Conservation (phyloP, 2,329 filamentous ascomycete genomes). For the Calonectria multiphialidica region DNA sequence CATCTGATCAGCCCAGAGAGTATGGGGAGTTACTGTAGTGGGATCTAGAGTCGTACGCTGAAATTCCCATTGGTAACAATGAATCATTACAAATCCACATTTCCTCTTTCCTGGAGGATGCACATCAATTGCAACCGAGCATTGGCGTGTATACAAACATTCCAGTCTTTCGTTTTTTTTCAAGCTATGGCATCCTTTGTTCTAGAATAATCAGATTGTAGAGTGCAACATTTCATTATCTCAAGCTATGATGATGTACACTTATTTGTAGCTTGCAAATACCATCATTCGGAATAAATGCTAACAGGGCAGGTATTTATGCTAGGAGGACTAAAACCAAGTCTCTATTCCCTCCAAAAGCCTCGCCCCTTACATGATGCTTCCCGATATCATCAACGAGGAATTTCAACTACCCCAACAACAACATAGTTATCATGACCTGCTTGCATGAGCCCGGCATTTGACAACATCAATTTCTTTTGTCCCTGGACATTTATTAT, state of each 20-base stretch:
- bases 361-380: no score
- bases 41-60: neutral
- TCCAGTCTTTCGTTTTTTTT: no score
- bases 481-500: constrained; percentile 12
- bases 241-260: no score
- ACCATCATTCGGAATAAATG: no score
- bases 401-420: neutral
- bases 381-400: neutral
- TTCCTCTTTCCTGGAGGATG: neutral
- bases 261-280: no score
- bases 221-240: no score
- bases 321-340: no score
- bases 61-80: neutral
- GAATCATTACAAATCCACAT: neutral
- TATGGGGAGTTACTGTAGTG: neutral
- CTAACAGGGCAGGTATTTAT: no score
- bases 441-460: neutral
- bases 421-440: neutral
- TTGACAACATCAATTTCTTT: neutral
- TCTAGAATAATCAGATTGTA: no score
- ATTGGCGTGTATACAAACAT: no score
- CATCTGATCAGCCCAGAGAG: neutral
- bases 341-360: no score
- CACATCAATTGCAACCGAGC: neutral
- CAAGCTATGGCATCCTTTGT: no score